These are phyloP conservation scores for Stagonosporopsis vannaccii DNA, from an alignment of 2,329 filamentous ascomycete genomes.

Conservation along the genomic window DNA sequence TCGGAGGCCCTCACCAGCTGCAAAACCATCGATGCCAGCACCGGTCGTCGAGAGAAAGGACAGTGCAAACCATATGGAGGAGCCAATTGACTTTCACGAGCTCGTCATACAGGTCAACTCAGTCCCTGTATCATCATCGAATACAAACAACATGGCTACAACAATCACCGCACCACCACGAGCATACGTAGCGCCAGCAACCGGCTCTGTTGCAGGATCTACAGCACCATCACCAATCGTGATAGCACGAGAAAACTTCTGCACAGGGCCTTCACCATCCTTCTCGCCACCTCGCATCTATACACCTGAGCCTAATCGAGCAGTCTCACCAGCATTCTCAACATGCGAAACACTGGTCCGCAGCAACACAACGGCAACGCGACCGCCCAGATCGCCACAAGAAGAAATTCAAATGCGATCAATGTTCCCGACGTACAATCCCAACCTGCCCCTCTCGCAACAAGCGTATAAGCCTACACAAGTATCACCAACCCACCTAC, in stretches of 20 bases:
- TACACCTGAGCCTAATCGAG: slow-evolving; percentile 42
- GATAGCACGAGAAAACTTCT: slow-evolving; percentile 26
- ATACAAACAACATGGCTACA: slow-evolving; percentile 30
- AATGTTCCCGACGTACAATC: slow-evolving; percentile 80
- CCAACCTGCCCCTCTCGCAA: slow-evolving; percentile 68
- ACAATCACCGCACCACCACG: slow-evolving; percentile 35
- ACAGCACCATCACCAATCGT: slow-evolving; percentile 30
- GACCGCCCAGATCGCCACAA: slow-evolving; percentile 39
- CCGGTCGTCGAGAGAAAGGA: slow-evolving; percentile 40
- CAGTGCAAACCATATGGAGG: slow-evolving; percentile 39
- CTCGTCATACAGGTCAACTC: slow-evolving; percentile 51
- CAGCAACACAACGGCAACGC: slow-evolving; percentile 46
- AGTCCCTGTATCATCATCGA: slow-evolving; percentile 44
- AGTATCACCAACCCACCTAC: slow-evolving; percentile 68
- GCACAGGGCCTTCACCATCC: slow-evolving; percentile 26
- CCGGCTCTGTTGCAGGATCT: slow-evolving; percentile 32
- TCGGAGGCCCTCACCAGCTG: slow-evolving; percentile 31
- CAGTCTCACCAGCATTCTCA: slow-evolving; percentile 47
- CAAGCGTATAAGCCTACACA: slow-evolving; percentile 76
- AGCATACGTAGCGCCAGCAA: slow-evolving; percentile 37
- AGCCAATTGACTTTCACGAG: slow-evolving; percentile 48
- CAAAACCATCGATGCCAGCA: slow-evolving; percentile 42
- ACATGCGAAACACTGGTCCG: slow-evolving; percentile 47
- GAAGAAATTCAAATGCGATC: slow-evolving; percentile 64
- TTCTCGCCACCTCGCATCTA: slow-evolving; percentile 17